Conservation (phyloP, 805 yeast species). For the Grigorovia transvaalensis region DNA sequence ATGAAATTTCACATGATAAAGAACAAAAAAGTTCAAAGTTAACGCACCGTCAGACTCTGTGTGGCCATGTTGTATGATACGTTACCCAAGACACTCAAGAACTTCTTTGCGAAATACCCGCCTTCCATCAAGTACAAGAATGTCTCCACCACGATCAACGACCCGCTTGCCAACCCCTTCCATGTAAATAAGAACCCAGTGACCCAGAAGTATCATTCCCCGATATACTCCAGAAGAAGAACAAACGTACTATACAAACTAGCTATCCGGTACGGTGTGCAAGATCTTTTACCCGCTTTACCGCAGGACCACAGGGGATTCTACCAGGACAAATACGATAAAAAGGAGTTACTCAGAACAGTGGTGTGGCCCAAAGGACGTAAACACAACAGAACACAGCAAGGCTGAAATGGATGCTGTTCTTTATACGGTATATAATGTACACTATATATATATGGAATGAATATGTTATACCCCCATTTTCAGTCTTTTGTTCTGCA, state of each 20-base stretch:
- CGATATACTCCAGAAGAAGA: conserved; percentile 70
- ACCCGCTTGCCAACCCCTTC: conserved; percentile 76
- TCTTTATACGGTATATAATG: neutral
- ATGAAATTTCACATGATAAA: neutral
- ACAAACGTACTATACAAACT: conserved; percentile 75
- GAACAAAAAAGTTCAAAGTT: neutral
- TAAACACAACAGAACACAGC: conserved; percentile 46
- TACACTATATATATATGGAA: too few species aligned
- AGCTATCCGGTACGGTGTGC: conserved; percentile 73
- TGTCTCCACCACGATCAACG: conserved; percentile 53
- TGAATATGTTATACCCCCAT: conserved; percentile 25
- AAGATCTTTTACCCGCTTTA: conserved; percentile 60
- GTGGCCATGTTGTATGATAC: conserved; percentile 34
- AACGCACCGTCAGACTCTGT: neutral
- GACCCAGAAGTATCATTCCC: conserved; percentile 66
- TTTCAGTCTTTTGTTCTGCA: conserved; percentile 25
- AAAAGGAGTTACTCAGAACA: conserved; percentile 65
- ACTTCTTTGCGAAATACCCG: conserved; percentile 73
- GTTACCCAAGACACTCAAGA: conserved; percentile 61
- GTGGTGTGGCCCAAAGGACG: conserved; percentile 69
- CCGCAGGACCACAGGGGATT: conserved; percentile 27
- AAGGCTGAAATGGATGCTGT: too few species aligned
- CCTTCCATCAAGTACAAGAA: conserved; percentile 60
- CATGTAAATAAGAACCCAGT: conserved; percentile 75
- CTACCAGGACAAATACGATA: conserved; percentile 65